phyloP scores from a whole-genome alignment of 805 yeast species.

The Schwanniomyces pseudopolymorphus region DNA sequence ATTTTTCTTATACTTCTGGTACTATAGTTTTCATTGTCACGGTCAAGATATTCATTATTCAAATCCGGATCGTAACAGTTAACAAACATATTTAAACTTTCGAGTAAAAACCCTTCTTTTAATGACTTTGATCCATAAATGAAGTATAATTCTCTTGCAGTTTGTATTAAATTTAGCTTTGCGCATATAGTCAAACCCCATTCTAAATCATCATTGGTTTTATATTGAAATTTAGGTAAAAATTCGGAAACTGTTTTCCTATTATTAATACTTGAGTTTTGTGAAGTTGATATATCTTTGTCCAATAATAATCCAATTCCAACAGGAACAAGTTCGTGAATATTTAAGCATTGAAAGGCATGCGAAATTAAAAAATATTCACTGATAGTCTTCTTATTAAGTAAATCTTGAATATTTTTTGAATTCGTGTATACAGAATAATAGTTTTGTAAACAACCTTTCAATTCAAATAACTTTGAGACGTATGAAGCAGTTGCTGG shows the following conservation, averaged over 20 bases:
- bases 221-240: conserved; percentile 59
- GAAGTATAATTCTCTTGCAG: conserved; percentile 56
- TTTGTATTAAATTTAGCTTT: conserved; percentile 56
- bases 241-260: conserved; percentile 49
- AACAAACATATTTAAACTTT: conserved; percentile 63
- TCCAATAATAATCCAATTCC: conserved; percentile 62
- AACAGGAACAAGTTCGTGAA: conserved; percentile 58
- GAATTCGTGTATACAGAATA: conserved; percentile 17
- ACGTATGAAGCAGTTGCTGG: conserved; percentile 62
- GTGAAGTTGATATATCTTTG: conserved; percentile 43
- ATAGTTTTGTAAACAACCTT: conserved; percentile 51
- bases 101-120: conserved; percentile 56
- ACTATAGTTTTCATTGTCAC: conserved; percentile 12
- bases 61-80: conserved; percentile 53
- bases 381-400: conserved; percentile 39
- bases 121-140: conserved; percentile 48
- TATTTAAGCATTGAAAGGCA: conserved; percentile 53
- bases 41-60: not conserved
- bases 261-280: conserved; percentile 32
- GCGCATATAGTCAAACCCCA: conserved; percentile 78
- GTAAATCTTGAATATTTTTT: conserved; percentile 8
- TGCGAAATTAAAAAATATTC: conserved; percentile 56
- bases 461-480: conserved; percentile 61
- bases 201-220: conserved; percentile 73
- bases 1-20: conserved; percentile 40